A percentile compares a stretch with the other conserved stretches of the same genome.
Conservation (phyloP, 116 monocot species). For the Dioscorea cayenensis region DNA sequence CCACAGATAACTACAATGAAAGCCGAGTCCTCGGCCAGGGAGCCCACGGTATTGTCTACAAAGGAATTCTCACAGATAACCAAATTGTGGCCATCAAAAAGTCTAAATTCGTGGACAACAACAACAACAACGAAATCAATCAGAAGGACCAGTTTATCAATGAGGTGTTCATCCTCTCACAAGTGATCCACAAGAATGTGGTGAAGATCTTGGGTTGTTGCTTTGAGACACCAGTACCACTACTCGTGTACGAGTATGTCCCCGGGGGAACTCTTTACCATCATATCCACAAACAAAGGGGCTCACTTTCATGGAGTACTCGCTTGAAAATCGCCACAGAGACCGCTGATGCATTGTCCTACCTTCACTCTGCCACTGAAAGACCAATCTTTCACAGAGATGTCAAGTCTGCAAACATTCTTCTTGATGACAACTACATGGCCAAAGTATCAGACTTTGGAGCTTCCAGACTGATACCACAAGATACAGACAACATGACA, state of each 20-base stretch:
- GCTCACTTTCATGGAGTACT: slow-evolving; percentile 15
- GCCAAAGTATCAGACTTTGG: slow-evolving; percentile 42
- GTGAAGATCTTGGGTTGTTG: slow-evolving; percentile 37
- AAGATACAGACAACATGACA: slow-evolving; percentile 1
- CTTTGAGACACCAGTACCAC: slow-evolving; percentile 30
- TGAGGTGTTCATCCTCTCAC: slow-evolving; percentile 31
- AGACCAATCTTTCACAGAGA: slow-evolving; percentile 28
- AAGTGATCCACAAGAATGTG: slow-evolving; percentile 33
- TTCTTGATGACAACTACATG: slow-evolving; percentile 13
- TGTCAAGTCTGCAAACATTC: slow-evolving; percentile 30
- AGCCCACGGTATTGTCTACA: slow-evolving; percentile 39
- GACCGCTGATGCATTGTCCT: slow-evolving; percentile 21
- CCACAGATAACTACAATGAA: slow-evolving; percentile 32
- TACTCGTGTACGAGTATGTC: slow-evolving; percentile 44
- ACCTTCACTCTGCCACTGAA: slow-evolving; percentile 20
- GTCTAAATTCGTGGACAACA: slow-evolving; percentile 5
- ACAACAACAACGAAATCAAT: no score
- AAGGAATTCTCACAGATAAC: slow-evolving; percentile 18
- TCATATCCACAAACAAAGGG: slow-evolving; percentile 13
- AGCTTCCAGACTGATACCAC: slow-evolving; percentile 16
- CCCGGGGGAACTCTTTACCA: slow-evolving; percentile 21
- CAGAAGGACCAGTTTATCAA: slow-evolving; percentile 40
- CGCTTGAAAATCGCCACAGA: slow-evolving; percentile 14
- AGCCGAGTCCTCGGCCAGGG: slow-evolving; percentile 30
- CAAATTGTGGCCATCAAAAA: slow-evolving; percentile 37